A percentile compares a stretch with the other conserved stretches of the same genome.
Conservation (phyloP, 306 rosid species). For the Sesbania bispinosa region DNA sequence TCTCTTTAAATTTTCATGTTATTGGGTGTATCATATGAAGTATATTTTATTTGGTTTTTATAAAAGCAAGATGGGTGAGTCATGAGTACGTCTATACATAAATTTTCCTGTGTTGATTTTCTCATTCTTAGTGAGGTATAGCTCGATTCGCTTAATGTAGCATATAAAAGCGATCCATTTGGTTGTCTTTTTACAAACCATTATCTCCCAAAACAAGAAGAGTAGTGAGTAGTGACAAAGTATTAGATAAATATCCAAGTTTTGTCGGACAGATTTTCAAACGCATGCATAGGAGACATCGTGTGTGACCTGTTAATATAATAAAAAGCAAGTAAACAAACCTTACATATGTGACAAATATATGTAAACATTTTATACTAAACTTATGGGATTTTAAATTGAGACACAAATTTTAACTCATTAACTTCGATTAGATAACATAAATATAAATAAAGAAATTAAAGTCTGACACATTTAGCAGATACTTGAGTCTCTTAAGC, state of each 20-base stretch:
- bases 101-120: background rate
- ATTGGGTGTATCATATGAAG: background rate
- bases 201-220: background rate
- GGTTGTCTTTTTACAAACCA: constrained; percentile 3
- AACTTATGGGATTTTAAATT: background rate
- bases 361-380: background rate
- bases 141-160: constrained; percentile 22
- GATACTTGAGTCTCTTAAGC: too few species aligned
- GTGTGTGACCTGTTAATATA: background rate
- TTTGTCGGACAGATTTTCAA: constrained; percentile 21
- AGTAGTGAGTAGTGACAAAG: constrained; percentile 23
- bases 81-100: too few species aligned
- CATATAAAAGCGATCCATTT: background rate
- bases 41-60: background rate
- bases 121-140: background rate
- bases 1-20: too few species aligned
- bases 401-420: background rate
- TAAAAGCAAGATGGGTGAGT: background rate
- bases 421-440: background rate
- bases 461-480: too few species aligned
- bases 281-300: constrained; percentile 21
- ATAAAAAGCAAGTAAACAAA: background rate
- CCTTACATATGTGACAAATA: background rate
- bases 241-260: background rate
- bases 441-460: too few species aligned